phyloP scores from a whole-genome alignment of 306 rosid species.

The Pyrus betulifolia region DNA sequence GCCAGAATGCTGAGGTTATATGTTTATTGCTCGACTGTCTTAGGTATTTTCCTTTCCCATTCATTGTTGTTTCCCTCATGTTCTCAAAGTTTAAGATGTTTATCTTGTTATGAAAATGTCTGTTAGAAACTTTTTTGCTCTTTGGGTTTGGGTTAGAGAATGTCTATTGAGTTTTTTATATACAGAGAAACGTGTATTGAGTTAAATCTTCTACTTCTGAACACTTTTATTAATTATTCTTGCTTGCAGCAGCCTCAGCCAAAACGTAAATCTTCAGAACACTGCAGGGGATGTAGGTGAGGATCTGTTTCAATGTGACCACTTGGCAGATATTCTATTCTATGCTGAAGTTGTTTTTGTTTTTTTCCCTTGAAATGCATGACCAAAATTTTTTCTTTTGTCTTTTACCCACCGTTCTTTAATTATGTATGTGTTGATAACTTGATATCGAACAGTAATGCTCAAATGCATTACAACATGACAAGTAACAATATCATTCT shows the following conservation, averaged over 20 bases:
- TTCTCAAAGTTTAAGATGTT: not conserved
- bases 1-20: slow-evolving; percentile 51
- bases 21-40: slow-evolving; percentile 74
- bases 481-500: not conserved
- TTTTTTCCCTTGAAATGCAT: not conserved
- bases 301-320: slow-evolving; percentile 1
- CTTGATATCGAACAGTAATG: not conserved
- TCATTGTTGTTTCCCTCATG: not conserved
- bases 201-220: not conserved
- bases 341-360: not conserved
- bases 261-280: slow-evolving; percentile 32
- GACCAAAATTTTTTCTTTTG: not conserved
- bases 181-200: not conserved
- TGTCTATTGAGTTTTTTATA: too few relatives aligned
- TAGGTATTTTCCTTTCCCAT: slow-evolving; percentile 39
- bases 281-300: slow-evolving; percentile 30
- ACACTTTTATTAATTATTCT: not conserved
- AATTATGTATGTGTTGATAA: not conserved
- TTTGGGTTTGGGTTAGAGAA: not conserved
- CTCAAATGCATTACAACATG: not conserved
- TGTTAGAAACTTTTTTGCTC: not conserved
- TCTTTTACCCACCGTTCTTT: not conserved
- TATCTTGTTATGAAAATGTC: not conserved
- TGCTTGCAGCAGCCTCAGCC: slow-evolving; percentile 48
- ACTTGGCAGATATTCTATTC: not conserved